Percentiles rank a stretch among this genome's conserved stretches.
Evolutionary conservation across 2,329 filamentous ascomycete genomes (phyloP).

Genomic region (Aspergillus terreus): DNA sequence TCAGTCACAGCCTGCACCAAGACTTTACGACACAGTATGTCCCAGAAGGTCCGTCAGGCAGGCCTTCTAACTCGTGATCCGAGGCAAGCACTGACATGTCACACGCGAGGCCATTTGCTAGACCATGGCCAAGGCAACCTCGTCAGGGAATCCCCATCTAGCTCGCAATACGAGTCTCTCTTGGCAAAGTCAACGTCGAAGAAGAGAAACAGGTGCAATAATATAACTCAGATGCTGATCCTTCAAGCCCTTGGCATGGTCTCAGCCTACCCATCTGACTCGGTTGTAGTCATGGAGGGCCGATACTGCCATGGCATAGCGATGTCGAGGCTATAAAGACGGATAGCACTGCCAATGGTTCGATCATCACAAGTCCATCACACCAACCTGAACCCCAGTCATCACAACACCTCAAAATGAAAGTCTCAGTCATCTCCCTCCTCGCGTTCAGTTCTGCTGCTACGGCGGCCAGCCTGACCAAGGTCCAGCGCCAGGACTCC

Average conservation of each 20-base stretch:
- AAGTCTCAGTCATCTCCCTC: neutral
- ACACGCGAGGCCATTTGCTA: neutral
- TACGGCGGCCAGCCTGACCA: conserved; percentile 3
- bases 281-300: neutral
- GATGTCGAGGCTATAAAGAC: neutral
- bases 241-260: neutral
- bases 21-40: neutral
- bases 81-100: neutral
- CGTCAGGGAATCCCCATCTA: neutral
- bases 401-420: conserved; percentile 3
- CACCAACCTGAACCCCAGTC: neutral
- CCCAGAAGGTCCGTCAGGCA: neutral
- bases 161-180: neutral
- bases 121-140: neutral
- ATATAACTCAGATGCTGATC: neutral
- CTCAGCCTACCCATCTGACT: neutral
- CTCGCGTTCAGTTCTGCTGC: conserved; percentile 3
- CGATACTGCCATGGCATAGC: neutral
- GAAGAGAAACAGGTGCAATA: neutral
- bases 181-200: neutral
- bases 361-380: neutral
- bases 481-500: conserved; percentile 8
- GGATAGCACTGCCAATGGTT: no score
- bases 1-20: neutral
- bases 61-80: neutral